Conservation (phyloP, 2,329 filamentous ascomycete species). For the Fusarium armeniacum region DNA sequence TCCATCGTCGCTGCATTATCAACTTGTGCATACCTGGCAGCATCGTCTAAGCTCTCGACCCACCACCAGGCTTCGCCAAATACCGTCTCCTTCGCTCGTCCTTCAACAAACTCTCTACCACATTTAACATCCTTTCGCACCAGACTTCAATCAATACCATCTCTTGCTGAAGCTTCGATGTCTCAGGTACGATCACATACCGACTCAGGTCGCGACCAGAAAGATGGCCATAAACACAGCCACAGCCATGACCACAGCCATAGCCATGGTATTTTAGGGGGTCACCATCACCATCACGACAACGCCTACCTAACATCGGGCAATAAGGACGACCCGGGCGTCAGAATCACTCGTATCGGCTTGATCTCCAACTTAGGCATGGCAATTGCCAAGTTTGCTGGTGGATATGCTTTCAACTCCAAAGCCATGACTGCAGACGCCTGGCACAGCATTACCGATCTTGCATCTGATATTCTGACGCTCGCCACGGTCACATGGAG, state of each 20-base stretch:
- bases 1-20: slow-evolving; percentile 48
- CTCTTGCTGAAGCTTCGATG: slow-evolving; percentile 51
- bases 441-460: slow-evolving; percentile 94
- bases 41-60: slow-evolving; percentile 39
- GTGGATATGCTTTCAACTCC: slow-evolving; percentile 94
- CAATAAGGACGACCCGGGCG: slow-evolving; percentile 78
- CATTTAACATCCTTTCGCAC: slow-evolving; percentile 44
- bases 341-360: slow-evolving; percentile 71
- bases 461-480: slow-evolving; percentile 95
- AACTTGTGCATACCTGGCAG: slow-evolving; percentile 46
- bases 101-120: slow-evolving; percentile 41
- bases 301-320: slow-evolving; percentile 94
- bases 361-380: slow-evolving; percentile 89
- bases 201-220: slow-evolving; percentile 43
- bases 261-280: slow-evolving; percentile 46
- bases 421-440: slow-evolving; percentile 94
- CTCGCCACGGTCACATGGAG: slow-evolving; percentile 96
- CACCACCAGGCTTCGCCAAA: slow-evolving; percentile 41
- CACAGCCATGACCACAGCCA: slow-evolving; percentile 48
- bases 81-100: slow-evolving; percentile 31
- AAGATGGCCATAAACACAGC: slow-evolving; percentile 44
- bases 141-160: slow-evolving; percentile 39
- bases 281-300: slow-evolving; percentile 86
- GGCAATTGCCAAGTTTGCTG: slow-evolving; percentile 92
- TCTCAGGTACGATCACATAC: slow-evolving; percentile 53